Evolutionary conservation across 768 basidiomycete species (phyloP), one percentile per base, ranked within the genome.

Genomic region (Suillus bovinus): DNA sequence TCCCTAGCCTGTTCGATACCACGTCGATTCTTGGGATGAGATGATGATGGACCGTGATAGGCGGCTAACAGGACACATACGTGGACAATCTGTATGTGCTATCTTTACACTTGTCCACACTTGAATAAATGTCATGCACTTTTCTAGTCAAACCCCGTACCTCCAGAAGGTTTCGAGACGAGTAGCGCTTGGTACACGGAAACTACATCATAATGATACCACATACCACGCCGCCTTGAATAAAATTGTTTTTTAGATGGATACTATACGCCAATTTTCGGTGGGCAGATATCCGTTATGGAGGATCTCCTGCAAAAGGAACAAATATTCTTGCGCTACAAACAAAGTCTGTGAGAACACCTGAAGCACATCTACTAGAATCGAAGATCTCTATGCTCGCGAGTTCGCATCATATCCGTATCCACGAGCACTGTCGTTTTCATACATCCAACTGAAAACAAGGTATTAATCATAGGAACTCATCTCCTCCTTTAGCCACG

Each of bases 41-140:
- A 93, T 92, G 90, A 93, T 99, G 94, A 94, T 98, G 89, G 85
- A 88, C 70, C 82, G 96, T 61, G 96, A 99, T 79, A 81, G 84
- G 71, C 82, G 91, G 65, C 75, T 99, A 71, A 97, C 95, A 3
- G 96, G 96, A 14, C 90, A 91, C 71, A 69, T 78, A 69, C 85
- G 96, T 66, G 94, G 94, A 59, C 96, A 98, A 74, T 82, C 83
- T 72, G 96, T 96, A 73, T 70, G 93, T 79, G 53, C 33, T 14
- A n/a, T 44, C 24, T 36, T 22, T 52, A 61, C 22, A 29, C 36
- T 29, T 63, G 24, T 24, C 8, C 4, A 38, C 11, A 13, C 20
- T n/a, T 13, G 20, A 27, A 56, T 39, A 27, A 16, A 39, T 29
- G 39, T 44, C 36, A n/a, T 61, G 50, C 13, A 27, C 41, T 29